Base-by-base conservation (phyloP, 768 basidiomycete species). In the Cystofilobasidium bisporidii region DNA sequence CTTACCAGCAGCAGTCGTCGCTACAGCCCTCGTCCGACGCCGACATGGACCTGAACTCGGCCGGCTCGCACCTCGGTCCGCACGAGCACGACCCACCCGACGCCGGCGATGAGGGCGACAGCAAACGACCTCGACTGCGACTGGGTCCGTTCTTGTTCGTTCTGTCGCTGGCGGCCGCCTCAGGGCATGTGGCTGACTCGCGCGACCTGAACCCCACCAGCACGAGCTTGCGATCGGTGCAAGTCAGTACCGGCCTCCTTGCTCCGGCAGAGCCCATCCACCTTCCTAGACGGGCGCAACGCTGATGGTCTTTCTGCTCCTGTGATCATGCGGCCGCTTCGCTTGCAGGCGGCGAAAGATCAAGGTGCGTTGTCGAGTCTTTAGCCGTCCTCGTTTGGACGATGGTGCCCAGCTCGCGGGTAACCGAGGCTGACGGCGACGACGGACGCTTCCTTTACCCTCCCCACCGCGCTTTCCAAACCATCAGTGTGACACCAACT, bases 51-150 rank as follows among this genome's bases (percentile, higher is more conserved):
- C 24, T n/a, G 22, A 24, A 15, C 20, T 6, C 11, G 11, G 11
- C 22, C 4, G 6, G 10, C 47, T 48, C 17, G 6, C 18, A 28
- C 28, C 53, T 56, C 26, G 53, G 30, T 30, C 30, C 53, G 53
- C 53, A 61, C 47, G 58, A 60, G 11, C 62, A 69, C 20, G 69
- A 71, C n/a, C 61, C 69, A 26, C 62, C 61, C 28, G 65, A 71
- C 15, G 32, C 45, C 24, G 43, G 65, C 32, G 26, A 60, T 33
- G 48, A 64, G 1, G 65, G 32, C 10, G 69, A 69, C 38, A 62
- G 70, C 41, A 76, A 76, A 69, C 65, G 76, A 40, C 76, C 76
- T 24, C 40, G 76, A 48, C 67, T 76, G 15, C 64, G 76, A 61
- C 61, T 76, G 18, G 76, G 62, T 70, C 22, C 38, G 45, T 66